Evolutionary conservation across 257 asterid genomes (phyloP).

Genomic region (Ocimum tenuiflorum): DNA sequence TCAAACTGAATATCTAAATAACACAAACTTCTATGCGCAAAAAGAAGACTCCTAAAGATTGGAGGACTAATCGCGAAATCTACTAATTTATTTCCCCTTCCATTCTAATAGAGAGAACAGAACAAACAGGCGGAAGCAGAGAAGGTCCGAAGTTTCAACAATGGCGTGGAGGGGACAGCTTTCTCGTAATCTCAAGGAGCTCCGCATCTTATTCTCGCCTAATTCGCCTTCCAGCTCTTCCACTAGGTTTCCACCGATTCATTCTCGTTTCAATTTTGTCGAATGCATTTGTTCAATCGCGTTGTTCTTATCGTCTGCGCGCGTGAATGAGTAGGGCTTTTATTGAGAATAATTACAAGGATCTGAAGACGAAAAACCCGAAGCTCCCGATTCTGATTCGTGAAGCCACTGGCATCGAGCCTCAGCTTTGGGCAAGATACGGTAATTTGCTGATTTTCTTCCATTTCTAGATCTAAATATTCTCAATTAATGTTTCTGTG

Average conservation of each 20-base stretch:
- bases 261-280: background rate
- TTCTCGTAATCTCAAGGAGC: constrained; percentile 69
- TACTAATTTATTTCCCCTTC: background rate
- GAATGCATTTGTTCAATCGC: background rate
- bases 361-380: constrained; percentile 80
- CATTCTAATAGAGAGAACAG: background rate
- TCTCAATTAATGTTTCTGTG: background rate
- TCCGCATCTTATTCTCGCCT: constrained; percentile 68
- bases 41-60: background rate
- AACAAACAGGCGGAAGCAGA: background rate
- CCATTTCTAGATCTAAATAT: constrained; percentile 4
- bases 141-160: constrained; percentile 19
- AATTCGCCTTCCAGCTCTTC: constrained; percentile 62
- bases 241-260: constrained; percentile 38
- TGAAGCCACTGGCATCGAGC: constrained; percentile 67
- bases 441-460: constrained; percentile 33
- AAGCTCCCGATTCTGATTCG: constrained; percentile 83
- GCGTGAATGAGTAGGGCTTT: constrained; percentile 36
- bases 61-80: background rate
- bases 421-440: constrained; percentile 96
- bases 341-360: constrained; percentile 76
- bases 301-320: background rate
- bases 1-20: background rate
- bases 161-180: constrained; percentile 92
- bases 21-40: background rate